These are phyloP conservation scores for Paraphoma chrysanthemicola DNA, from an alignment of 2,329 filamentous ascomycete species.

Conservation along the genomic window DNA sequence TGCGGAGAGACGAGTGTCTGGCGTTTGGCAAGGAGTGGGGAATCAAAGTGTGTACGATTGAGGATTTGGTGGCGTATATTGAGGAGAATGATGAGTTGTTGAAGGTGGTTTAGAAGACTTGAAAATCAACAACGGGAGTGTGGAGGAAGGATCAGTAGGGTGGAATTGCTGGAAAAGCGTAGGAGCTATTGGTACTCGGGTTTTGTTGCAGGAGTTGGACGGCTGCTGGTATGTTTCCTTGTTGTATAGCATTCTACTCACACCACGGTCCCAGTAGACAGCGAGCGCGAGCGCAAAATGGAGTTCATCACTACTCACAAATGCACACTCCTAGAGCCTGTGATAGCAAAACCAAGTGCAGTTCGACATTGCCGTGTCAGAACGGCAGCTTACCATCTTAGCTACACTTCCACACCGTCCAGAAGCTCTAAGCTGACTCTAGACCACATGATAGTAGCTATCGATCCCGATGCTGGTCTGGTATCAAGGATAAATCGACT, in stretches of 20 bases:
- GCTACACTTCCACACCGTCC: too few relatives aligned
- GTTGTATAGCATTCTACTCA: not conserved
- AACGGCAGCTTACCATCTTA: too few relatives aligned
- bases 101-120: not conserved
- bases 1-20: slow-evolving; percentile 87
- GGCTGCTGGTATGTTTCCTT: not conserved
- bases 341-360: too few relatives aligned
- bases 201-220: too few relatives aligned
- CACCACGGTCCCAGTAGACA: not conserved
- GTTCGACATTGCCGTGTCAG: too few relatives aligned
- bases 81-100: slow-evolving; percentile 72
- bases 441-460: too few relatives aligned
- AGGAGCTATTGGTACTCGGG: too few relatives aligned
- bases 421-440: too few relatives aligned
- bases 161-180: not conserved
- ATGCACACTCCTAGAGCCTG: too few relatives aligned
- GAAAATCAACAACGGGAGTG: not conserved
- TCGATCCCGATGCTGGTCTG: too few relatives aligned
- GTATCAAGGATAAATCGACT: too few relatives aligned
- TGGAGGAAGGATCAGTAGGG: not conserved
- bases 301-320: not conserved
- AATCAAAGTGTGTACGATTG: slow-evolving; percentile 93
- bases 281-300: not conserved
- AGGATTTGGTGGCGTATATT: slow-evolving; percentile 81
- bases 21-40: slow-evolving; percentile 88